Evolutionary conservation across 208 protist genomes (phyloP).

Genomic region (Crithidia bombi): DNA sequence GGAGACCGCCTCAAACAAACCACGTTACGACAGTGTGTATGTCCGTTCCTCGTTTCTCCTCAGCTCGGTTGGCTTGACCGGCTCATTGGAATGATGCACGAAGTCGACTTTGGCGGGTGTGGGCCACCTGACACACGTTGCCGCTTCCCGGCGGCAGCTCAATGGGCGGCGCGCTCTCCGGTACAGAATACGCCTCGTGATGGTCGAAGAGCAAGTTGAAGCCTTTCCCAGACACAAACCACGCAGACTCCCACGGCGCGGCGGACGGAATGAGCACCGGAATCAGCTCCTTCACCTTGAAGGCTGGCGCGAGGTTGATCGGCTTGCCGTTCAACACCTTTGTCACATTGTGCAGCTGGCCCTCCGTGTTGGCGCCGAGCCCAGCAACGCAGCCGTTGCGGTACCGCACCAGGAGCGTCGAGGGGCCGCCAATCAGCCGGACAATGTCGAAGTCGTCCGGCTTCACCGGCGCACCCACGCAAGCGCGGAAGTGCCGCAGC

Average conservation of each 20-base stretch:
- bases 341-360: conserved; percentile 54
- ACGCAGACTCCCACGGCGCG: conserved; percentile 11
- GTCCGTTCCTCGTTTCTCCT: too few species aligned
- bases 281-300: conserved; percentile 39
- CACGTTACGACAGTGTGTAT: too few species aligned
- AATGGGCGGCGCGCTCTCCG: conserved; percentile 42
- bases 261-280: conserved; percentile 44
- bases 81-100: conserved; percentile 18
- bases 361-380: conserved; percentile 74
- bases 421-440: conserved; percentile 45
- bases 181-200: conserved; percentile 44
- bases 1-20: too few species aligned
- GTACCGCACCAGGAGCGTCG: conserved; percentile 65
- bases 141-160: conserved; percentile 50
- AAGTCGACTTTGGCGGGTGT: conserved; percentile 16
- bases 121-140: conserved; percentile 1
- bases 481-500: conserved; percentile 15
- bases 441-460: conserved; percentile 41
- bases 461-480: not conserved
- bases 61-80: not conserved
- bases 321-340: conserved; percentile 37
- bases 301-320: conserved; percentile 60
- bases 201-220: conserved; percentile 70
- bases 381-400: conserved; percentile 70
- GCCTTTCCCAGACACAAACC: conserved; percentile 51